Percentiles rank a stretch among this genome's conserved stretches.
Conservation (phyloP, 208 protist genomes). For the Wallacemonas rigidus region DNA sequence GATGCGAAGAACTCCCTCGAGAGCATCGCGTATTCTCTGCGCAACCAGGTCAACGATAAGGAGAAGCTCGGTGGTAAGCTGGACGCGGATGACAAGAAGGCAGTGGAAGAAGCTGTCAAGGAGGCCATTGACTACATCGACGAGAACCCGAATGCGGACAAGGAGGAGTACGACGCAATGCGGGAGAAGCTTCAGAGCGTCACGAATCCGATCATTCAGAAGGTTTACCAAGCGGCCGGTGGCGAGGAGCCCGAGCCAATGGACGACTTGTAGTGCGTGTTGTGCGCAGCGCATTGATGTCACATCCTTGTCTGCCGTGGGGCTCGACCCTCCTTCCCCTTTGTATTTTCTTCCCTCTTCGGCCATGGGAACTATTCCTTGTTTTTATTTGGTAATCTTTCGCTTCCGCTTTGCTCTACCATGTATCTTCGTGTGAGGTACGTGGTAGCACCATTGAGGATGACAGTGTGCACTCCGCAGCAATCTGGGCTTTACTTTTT, state of each 20-base stretch:
- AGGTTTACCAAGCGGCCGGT: constrained; percentile 68
- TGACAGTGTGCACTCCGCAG: no score
- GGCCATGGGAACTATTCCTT: no score
- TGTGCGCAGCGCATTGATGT: neutral
- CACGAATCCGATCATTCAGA: constrained; percentile 96
- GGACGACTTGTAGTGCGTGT: constrained; percentile 70
- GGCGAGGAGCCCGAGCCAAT: constrained; percentile 55
- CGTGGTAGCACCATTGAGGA: no score
- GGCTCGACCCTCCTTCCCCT: neutral
- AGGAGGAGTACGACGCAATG: constrained; percentile 93
- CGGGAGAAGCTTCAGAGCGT: constrained; percentile 93
- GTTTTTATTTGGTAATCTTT: no score
- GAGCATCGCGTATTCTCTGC: constrained; percentile 95
- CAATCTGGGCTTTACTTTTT: no score
- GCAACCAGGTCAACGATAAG: constrained; percentile 93
- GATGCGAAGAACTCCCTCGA: constrained; percentile 94
- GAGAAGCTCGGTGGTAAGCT: constrained; percentile 93
- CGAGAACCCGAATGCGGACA: constrained; percentile 92
- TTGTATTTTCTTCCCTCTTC: constrained; percentile 8
- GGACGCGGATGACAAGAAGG: constrained; percentile 88
- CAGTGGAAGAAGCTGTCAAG: constrained; percentile 85
- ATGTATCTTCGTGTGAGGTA: no score
- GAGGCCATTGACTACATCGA: constrained; percentile 96
- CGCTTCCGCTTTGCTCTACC: no score
- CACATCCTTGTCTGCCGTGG: no score